A percentile compares a stretch with the other conserved stretches of the same genome.
phyloP scores from a whole-genome alignment of 352 stramenopile species.

The Phytophthora syringae region DNA sequence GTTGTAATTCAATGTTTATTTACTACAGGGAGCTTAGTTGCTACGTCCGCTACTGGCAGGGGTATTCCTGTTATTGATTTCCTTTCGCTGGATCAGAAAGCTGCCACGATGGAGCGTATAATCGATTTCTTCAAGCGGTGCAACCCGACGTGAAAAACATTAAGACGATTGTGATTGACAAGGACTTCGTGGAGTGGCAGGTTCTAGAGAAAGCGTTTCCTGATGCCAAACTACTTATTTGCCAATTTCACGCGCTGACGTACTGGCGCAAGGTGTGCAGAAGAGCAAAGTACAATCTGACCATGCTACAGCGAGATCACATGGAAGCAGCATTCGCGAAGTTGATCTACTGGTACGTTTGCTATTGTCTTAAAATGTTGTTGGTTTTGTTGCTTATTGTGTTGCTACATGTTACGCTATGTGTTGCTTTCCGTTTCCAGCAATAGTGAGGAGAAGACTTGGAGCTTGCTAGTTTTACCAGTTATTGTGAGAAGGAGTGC shows the following conservation, averaged over 20 bases:
- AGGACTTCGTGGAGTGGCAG: slow-evolving; percentile 21
- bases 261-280: slow-evolving; percentile 12
- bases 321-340: slow-evolving; percentile 5
- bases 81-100: slow-evolving; percentile 25
- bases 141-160: slow-evolving; percentile 6
- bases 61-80: slow-evolving; percentile 8
- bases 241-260: slow-evolving; percentile 15
- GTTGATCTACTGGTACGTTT: slow-evolving; percentile 9
- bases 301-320: slow-evolving; percentile 11
- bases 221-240: slow-evolving; percentile 6
- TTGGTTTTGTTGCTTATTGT: background rate
- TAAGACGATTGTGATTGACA: slow-evolving; percentile 22
- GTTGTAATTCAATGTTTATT: too few species aligned
- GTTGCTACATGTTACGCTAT: background rate
- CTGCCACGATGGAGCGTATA: slow-evolving; percentile 16
- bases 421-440: background rate
- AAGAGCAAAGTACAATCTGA: slow-evolving; percentile 12
- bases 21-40: too few species aligned
- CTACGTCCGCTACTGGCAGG: too few species aligned
- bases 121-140: slow-evolving; percentile 25
- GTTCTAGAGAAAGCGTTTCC: slow-evolving; percentile 4
- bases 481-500: background rate
- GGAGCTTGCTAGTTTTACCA: background rate
- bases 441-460: background rate
- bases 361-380: slow-evolving; percentile 5